Conservation (phyloP, 192 early-diverging fungal genomes). For the Spinellus fusiger region DNA sequence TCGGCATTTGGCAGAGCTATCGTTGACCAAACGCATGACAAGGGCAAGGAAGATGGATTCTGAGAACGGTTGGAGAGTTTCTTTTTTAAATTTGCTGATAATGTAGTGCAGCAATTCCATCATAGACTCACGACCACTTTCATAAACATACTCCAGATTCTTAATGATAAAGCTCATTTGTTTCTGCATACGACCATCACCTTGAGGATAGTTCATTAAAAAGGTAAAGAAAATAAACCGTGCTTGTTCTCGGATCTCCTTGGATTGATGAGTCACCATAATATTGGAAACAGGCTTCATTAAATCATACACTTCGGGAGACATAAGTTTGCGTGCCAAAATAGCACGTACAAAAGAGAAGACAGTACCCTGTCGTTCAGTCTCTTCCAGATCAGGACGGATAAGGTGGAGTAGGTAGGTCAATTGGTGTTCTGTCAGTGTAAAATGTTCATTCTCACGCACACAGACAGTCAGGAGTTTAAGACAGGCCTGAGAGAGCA, state of each 20-base stretch:
- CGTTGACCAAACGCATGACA: conserved; percentile 81
- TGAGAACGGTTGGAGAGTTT: conserved; percentile 63
- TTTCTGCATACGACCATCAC: conserved; percentile 68
- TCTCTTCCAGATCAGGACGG: conserved; percentile 84
- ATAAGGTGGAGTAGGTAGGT: conserved; percentile 73
- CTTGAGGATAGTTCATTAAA: conserved; percentile 94
- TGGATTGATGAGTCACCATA: conserved; percentile 83
- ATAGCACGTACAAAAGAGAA: conserved; percentile 88
- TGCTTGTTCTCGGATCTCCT: conserved; percentile 75
- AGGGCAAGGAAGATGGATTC: conserved; percentile 85
- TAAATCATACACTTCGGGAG: conserved; percentile 90
- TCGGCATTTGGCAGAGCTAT: conserved; percentile 88
- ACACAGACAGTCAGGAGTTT: conserved; percentile 77
- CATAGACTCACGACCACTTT: conserved; percentile 87
- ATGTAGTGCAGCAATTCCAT: conserved; percentile 83
- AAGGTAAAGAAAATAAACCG: conserved; percentile 82
- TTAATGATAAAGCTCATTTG: conserved; percentile 86
- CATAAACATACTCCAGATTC: conserved; percentile 87
- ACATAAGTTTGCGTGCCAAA: conserved; percentile 75
- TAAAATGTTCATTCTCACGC: conserved; percentile 64
- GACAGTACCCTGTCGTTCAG: conserved; percentile 73
- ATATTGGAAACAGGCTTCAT: conserved; percentile 75
- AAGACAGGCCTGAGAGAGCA: conserved; percentile 74
- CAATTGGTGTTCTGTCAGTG: conserved; percentile 71
- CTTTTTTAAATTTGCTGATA: conserved; percentile 73